Evolutionary conservation across 495 filamentous ascomycete genomes (phyloP).

Genomic region (Copromyces sp.): DNA sequence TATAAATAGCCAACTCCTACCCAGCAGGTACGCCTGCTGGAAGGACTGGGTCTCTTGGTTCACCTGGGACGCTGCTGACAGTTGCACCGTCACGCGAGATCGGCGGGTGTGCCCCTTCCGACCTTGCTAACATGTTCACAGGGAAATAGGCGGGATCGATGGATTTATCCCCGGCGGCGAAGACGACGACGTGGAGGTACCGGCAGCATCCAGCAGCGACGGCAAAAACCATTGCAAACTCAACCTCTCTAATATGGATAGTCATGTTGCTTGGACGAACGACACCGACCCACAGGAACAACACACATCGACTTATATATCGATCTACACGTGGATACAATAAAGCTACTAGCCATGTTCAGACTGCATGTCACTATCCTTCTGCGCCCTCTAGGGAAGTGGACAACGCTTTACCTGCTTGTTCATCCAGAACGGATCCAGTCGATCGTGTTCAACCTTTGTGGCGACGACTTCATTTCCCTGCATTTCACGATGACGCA

Average conservation of each 20-base stretch:
- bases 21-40: neutral
- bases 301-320: neutral
- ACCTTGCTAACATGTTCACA: neutral
- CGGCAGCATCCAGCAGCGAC: neutral
- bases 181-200: neutral
- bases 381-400: too few relatives aligned
- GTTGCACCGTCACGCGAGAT: neutral
- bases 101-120: neutral
- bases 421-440: constrained; percentile 1
- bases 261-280: neutral
- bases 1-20: neutral
- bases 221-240: neutral
- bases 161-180: neutral
- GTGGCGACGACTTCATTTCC: neutral
- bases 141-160: neutral
- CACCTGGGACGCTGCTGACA: neutral
- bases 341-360: neutral
- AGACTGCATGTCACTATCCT: too few relatives aligned
- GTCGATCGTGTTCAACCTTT: neutral
- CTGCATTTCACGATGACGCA: neutral
- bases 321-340: neutral
- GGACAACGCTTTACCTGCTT: neutral
- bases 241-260: neutral
- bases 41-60: neutral
- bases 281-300: neutral